Base-by-base conservation (phyloP, 1,284 basidiomycete genomes). In the Trametes versicolor region DNA sequence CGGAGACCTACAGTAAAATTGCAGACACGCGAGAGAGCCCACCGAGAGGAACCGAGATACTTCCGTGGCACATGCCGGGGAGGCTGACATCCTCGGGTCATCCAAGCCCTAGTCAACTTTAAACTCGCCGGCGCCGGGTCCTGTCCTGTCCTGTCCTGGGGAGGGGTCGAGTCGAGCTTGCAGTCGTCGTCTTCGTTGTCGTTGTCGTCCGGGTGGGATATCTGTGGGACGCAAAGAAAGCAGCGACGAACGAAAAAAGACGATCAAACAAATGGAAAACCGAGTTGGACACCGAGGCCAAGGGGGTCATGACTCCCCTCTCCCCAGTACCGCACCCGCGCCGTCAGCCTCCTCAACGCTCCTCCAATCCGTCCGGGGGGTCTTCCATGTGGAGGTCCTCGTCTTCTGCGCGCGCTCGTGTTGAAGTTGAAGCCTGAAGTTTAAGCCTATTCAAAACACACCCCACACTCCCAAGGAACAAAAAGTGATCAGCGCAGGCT, bases 221-320 rank as follows among this genome's bases (percentile, higher is more conserved):
- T n/a, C 27, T 50, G 49, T 50, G 49, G 49, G 49, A 34, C 5
- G 27, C 25, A 21, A 51, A 19, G 21, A 21, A 19, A 27, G 32
- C 50, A 51, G 50, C 50, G n/a, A 51, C 50, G 48, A 49, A 29
- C 48, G 13, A 15, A 29, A 15, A 27, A 1, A 5, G 25, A 29
- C 5, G 5, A n/a, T 8, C 19, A 7, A 25, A 4, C 9, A 51
- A 51, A 13, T 17, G 17, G 29, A 51, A 27, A 32, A 34, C 29
- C 29, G 29, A 32, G 29, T 51, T 32, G 29, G 45, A 19, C 17
- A 32, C 32, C 32, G 29, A 13, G 50, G 6, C 34, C 32, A n/a
- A 32, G n/a, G 50, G 32, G 50, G 1, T 51, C 50, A 34, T 51
- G 50, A 36, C 50, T 34, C 50, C 50, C 29, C 32, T 36, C 49